Base-by-base conservation (phyloP, 2,329 filamentous ascomycete genomes). In the Alternaria triticimaculans region DNA sequence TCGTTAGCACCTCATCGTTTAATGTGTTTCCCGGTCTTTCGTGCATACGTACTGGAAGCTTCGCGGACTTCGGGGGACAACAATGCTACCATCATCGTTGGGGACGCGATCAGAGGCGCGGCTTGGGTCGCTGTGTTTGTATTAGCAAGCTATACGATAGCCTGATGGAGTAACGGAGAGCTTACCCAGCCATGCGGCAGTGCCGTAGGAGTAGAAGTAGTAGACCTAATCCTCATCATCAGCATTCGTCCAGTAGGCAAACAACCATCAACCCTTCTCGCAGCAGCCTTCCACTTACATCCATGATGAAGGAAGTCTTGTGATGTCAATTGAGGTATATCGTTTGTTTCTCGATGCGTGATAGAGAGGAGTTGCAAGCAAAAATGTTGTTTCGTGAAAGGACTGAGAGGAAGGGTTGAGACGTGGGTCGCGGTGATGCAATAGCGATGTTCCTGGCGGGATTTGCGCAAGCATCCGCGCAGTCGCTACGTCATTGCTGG, bases 81-180 rank as follows among this genome's bases (percentile, higher is more conserved):
- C 64, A 91, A 79, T 11, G 87, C 83, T 59, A 88, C 83, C 21
- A 91, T 87, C 69, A 91, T 82, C 25, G 85, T 87, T 0, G 90
- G 90, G 6, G 86, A 85, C 6, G 85, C 70, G 58, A 91, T 84
- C 63, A 92, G 82, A 0, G 88, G 84, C 11, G 87, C 67, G 9
- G 82, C 76, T 77, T 84, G 82, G 9, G 81, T 68, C 20, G 81
- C 77, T 77, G 51, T 14, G 5, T 55, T 15, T 9, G 8, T 58
- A 51, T 72, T 55, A 75, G 67, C 33, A 54, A 14, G 20, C n/a
- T 26, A 6, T 9, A 10, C 9, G 8, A 3, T 7, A 10, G 23
- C 25, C 14, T 21, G 5, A n/a, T 6, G 25, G 6, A 4, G 3
- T 5, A 7, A 5, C 1, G 21, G 23, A 6, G 6, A 45, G 54